Base-by-base conservation (phyloP, 2,329 filamentous ascomycete genomes). In the Colletotrichum abscissum region DNA sequence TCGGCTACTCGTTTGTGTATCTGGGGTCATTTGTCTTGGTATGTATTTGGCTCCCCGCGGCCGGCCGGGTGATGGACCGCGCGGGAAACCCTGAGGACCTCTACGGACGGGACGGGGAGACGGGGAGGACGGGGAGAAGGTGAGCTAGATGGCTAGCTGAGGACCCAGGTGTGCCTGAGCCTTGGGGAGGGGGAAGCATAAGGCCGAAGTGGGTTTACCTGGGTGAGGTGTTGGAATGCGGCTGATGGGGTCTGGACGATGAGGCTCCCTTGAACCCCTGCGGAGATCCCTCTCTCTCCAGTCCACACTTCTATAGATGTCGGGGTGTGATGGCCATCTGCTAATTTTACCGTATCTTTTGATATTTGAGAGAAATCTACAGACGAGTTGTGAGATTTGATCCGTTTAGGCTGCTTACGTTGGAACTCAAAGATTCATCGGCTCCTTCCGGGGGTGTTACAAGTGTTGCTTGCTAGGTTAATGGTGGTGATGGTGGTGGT, bases 261-360 rank as follows among this genome's bases (percentile, higher is more conserved):
- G 42, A 49, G 66, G 66, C 66, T 68, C 66, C 66, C 66, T 56
- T 63, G 49, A 12, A 22, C 26, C 67, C 67, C 49, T 55, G 66
- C 46, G 56, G 16, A 30, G 46, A 68, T 63, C 49, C 54, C 19
- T 56, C 11, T 52, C 46, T 35, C 22, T n/a, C 5, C 9, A 6
- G 14, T 33, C n/a, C 3, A 38, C 38, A 52, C n/a, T 11, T 46
- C 16, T 24, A 55, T 19, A 11, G 5, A 6, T 46, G 8, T 8
- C 42, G 6, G 1, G 28, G 28, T 30, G 7, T 8, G 28, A 8
- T 19, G 8, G 5, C 16, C n/a, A n/a, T n/a, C 42, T 7, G n/a
- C 5, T 3, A 4, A n/a, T 8, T 9, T n/a, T 1, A 8, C 1
- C 4, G 19, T 1, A 8, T 49, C 3, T n/a, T 49, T 5, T 42